A percentile compares a stretch with the other conserved stretches of the same genome.
These are phyloP conservation scores for Tardiomyces depauwii DNA, from an alignment of 1,139 yeast genomes.

Conservation along the genomic window DNA sequence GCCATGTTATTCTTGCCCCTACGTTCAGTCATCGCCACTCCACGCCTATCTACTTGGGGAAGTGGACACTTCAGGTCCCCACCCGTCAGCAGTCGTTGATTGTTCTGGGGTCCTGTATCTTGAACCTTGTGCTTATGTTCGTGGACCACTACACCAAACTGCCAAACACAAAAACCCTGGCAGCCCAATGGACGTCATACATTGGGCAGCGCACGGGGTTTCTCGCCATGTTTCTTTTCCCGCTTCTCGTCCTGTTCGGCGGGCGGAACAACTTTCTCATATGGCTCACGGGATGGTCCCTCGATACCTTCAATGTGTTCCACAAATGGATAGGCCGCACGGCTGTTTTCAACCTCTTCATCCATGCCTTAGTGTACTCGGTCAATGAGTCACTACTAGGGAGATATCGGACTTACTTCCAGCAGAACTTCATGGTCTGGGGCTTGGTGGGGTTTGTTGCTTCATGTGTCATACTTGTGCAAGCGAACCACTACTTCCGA, in stretches of 20 bases:
- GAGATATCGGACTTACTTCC: slow-evolving; percentile 7
- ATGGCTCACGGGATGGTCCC: slow-evolving; percentile 55
- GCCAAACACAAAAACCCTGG: too few relatives aligned
- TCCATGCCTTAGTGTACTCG: slow-evolving; percentile 20
- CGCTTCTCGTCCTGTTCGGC: slow-evolving; percentile 43
- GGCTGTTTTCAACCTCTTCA: slow-evolving; percentile 33
- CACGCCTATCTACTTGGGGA: slow-evolving; percentile 19
- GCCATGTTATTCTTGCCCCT: slow-evolving; percentile 38
- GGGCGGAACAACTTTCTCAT: slow-evolving; percentile 60
- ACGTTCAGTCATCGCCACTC: slow-evolving; percentile 33
- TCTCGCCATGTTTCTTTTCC: slow-evolving; percentile 18
- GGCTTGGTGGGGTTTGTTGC: slow-evolving; percentile 42
- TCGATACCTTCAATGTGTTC: slow-evolving; percentile 46
- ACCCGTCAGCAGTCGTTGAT: slow-evolving; percentile 46
- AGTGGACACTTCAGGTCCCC: slow-evolving; percentile 35
- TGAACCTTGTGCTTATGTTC: slow-evolving; percentile 31
- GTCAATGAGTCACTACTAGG: slow-evolving; percentile 5
- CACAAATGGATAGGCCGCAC: slow-evolving; percentile 61
- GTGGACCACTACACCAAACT: slow-evolving; percentile 31
- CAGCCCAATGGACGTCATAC: too few relatives aligned
- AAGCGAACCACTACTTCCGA: slow-evolving; percentile 41
- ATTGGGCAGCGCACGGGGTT: slow-evolving; percentile 8
- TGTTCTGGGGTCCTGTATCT: slow-evolving; percentile 33
- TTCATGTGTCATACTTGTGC: slow-evolving; percentile 33
- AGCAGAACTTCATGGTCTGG: slow-evolving; percentile 31